Conservation (phyloP, 1,139 yeast species). For the Torulaspora pretoriensis region DNA sequence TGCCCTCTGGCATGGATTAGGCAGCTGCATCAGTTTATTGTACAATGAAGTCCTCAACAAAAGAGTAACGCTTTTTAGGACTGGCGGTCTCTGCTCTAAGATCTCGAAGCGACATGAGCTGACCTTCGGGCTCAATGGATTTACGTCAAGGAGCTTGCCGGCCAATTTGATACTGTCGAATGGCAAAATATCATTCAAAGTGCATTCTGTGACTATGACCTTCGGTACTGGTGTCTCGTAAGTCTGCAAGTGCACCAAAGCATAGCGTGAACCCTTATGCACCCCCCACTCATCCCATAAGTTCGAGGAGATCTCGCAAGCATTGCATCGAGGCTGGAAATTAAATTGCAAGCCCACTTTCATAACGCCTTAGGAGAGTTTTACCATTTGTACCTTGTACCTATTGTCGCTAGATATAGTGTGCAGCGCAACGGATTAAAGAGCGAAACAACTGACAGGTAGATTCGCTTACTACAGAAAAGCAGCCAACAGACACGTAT, state of each 20-base stretch:
- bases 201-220: conserved; percentile 8
- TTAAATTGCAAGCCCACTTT: conserved; percentile 11
- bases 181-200: conserved; percentile 12
- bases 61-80: conserved; percentile 19
- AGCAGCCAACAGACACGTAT: too few relatives aligned
- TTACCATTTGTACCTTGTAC: neutral
- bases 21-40: conserved; percentile 20
- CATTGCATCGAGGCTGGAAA: conserved; percentile 1
- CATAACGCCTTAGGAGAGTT: conserved; percentile 1
- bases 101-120: conserved; percentile 18
- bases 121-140: conserved; percentile 13
- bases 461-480: too few relatives aligned
- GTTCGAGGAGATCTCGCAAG: conserved; percentile 13
- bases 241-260: conserved; percentile 15
- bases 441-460: too few relatives aligned
- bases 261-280: conserved; percentile 9
- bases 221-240: conserved; percentile 11
- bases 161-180: conserved; percentile 17
- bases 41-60: conserved; percentile 21
- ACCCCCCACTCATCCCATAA: conserved; percentile 3
- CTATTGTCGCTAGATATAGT: neutral
- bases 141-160: conserved; percentile 9
- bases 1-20: conserved; percentile 17
- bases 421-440: too few relatives aligned
- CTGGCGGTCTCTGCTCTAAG: conserved; percentile 14